Percentiles rank a stretch among this genome's conserved stretches.
These are phyloP conservation scores for Umbelopsis isabellina DNA, from an alignment of 192 early-diverging fungal species.

Conservation along the genomic window DNA sequence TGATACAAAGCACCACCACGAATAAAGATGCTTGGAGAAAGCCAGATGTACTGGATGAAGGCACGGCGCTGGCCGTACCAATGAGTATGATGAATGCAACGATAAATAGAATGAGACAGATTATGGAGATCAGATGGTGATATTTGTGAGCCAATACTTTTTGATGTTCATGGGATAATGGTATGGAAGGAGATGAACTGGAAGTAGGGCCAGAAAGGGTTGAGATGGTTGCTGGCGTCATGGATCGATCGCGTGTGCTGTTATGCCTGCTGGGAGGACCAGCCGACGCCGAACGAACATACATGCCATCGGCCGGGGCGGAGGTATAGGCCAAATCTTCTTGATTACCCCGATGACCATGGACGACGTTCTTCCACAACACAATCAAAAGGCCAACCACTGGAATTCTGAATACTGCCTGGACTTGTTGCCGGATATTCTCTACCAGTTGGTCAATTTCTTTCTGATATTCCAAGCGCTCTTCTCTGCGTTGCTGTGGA, in stretches of 20 bases:
- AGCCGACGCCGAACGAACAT: slow-evolving; percentile 7
- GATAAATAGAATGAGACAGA: slow-evolving; percentile 30
- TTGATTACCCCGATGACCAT: neutral
- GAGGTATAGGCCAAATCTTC: slow-evolving; percentile 1
- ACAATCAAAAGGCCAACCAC: slow-evolving; percentile 29
- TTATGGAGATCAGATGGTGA: slow-evolving; percentile 39
- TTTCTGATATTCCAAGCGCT: slow-evolving; percentile 34
- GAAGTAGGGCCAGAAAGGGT: slow-evolving; percentile 18
- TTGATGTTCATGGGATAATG: slow-evolving; percentile 28
- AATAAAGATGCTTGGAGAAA: slow-evolving; percentile 35
- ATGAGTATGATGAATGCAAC: slow-evolving; percentile 35
- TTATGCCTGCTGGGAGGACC: neutral
- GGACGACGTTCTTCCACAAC: slow-evolving; percentile 24
- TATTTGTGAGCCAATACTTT: slow-evolving; percentile 31
- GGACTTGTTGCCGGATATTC: slow-evolving; percentile 37
- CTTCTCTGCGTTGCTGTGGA: slow-evolving; percentile 32
- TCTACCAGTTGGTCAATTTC: slow-evolving; percentile 42
- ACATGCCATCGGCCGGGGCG: neutral
- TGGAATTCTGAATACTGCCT: slow-evolving; percentile 35
- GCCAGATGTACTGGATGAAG: slow-evolving; percentile 5
- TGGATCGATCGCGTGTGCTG: neutral
- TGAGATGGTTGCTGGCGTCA: slow-evolving; percentile 9
- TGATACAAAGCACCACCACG: slow-evolving; percentile 42
- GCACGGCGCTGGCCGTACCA: slow-evolving; percentile 22
- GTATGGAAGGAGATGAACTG: neutral